Base-by-base conservation (phyloP, 306 rosid genomes). In the Sicyos edulis region DNA sequence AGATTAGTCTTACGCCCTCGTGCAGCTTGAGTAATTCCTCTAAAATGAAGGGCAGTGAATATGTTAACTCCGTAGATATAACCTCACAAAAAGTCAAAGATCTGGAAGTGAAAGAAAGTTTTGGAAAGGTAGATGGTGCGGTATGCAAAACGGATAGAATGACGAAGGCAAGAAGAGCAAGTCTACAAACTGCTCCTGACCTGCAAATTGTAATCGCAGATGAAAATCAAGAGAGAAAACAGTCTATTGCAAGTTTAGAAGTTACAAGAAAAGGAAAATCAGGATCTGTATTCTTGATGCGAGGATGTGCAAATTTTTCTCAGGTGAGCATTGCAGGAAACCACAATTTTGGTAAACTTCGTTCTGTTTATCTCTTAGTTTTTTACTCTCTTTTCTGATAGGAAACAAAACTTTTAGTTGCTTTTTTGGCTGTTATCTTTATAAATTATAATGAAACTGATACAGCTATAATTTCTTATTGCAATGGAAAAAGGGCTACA, bases 251-350 rank as follows among this genome's bases (percentile, higher is more conserved):
- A 22, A 34, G 78, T 10, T 49, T 78, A 67, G 89, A 88, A 71
- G 84, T 78, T 76, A 80, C 89, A 22, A 90, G 95, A 21, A 93
- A 93, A 86, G 98, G 81, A 73, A 90, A 85, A 75, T 82, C 80
- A 70, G 89, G 76, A 83, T 77, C 84, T 54, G 71, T 77, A 75
- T 86, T 87, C 62, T 85, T 93, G 97, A 90, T 80, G 77, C 87
- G 80, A 80, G 85, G 79, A 59, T 84, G 58, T 59, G 85, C 80
- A 66, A 91, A 81, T 54, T 77, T 87, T 86, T 83, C 87, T 74
- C 88, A 75, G 70, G 86, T 79, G 56, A 82, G 81, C 76, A 81
- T 78, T 51, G 45, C 85, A 12, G 85, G 80, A 79, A 82, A 70
- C 73, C 51, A 80, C 78, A 87, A 83, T 82, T 82, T 89, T 83